Evolutionary conservation across 192 early-diverging fungal species (phyloP).

Genomic region (Phycomyces nitens): DNA sequence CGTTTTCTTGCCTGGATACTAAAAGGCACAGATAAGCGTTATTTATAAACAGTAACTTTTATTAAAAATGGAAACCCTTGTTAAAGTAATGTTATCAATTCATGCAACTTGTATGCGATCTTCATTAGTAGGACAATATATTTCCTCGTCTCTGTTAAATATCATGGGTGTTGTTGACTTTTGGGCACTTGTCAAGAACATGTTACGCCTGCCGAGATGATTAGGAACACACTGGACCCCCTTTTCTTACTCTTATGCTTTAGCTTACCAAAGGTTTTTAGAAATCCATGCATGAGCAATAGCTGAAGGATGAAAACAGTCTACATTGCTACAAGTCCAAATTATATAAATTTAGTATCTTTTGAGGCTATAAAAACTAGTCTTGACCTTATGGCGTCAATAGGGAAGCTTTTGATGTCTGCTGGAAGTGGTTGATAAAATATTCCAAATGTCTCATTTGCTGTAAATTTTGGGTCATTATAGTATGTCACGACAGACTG

Average conservation of each 20-base stretch:
- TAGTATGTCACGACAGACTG: slow-evolving; percentile 34
- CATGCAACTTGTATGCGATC: slow-evolving; percentile 8
- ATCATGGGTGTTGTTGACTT: neutral
- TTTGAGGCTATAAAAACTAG: no score
- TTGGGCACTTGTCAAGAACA: slow-evolving; percentile 3
- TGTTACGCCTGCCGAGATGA: neutral
- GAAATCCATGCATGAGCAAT: slow-evolving; percentile 32
- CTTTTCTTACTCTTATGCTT: neutral
- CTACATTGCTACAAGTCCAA: slow-evolving; percentile 34
- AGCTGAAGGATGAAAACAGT: slow-evolving; percentile 59
- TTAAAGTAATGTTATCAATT: no score
- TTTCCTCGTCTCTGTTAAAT: slow-evolving; percentile 11
- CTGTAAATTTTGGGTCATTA: slow-evolving; percentile 2
- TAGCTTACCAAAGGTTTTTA: slow-evolving; percentile 26
- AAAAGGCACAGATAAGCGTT: no score
- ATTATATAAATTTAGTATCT: neutral
- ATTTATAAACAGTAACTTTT: neutral
- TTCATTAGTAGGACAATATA: slow-evolving; percentile 23
- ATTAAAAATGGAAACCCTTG: neutral
- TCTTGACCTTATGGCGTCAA: slow-evolving; percentile 33
- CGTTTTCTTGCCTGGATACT: no score
- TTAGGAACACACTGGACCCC: neutral
- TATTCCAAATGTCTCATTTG: slow-evolving; percentile 42
- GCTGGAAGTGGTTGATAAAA: slow-evolving; percentile 42
- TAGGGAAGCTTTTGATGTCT: slow-evolving; percentile 36